phyloP scores from a whole-genome alignment of 2,329 filamentous ascomycete species.

The Cercospora sp. region DNA sequence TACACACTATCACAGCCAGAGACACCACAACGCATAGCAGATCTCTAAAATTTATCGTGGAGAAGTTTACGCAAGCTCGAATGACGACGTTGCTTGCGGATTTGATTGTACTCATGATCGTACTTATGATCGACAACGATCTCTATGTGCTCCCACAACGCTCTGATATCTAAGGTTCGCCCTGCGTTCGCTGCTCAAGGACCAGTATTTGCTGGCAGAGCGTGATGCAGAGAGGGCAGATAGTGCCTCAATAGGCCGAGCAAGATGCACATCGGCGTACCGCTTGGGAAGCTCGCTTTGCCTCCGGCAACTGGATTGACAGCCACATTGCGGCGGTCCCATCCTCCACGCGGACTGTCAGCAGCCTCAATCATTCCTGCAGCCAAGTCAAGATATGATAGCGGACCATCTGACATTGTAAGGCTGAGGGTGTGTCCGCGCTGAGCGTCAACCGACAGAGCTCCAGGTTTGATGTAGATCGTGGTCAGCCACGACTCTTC shows the following conservation, averaged over 20 bases:
- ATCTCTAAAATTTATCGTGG: no score
- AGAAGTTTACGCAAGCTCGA: no score
- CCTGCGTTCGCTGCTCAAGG: not conserved
- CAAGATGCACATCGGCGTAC: not conserved
- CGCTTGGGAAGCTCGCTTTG: not conserved
- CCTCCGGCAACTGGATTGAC: not conserved
- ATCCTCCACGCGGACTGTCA: not conserved
- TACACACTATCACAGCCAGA: not conserved
- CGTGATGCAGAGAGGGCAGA: not conserved
- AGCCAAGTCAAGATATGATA: not conserved
- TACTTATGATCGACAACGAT: no score
- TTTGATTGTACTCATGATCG: no score
- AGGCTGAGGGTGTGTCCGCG: not conserved
- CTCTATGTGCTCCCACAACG: no score
- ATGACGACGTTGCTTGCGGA: no score
- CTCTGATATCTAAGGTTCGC: no score
- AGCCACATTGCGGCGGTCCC: conserved; percentile 1
- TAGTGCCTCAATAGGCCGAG: not conserved
- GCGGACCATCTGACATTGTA: not conserved
- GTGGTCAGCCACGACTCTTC: not conserved
- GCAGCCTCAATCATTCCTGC: conserved; percentile 1
- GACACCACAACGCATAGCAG: not conserved
- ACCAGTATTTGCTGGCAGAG: not conserved
- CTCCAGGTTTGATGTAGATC: not conserved
- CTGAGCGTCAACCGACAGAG: not conserved